Evolutionary conservation across 2,329 filamentous ascomycete genomes (phyloP).

Genomic region (Aspergillus pseudotamarii): DNA sequence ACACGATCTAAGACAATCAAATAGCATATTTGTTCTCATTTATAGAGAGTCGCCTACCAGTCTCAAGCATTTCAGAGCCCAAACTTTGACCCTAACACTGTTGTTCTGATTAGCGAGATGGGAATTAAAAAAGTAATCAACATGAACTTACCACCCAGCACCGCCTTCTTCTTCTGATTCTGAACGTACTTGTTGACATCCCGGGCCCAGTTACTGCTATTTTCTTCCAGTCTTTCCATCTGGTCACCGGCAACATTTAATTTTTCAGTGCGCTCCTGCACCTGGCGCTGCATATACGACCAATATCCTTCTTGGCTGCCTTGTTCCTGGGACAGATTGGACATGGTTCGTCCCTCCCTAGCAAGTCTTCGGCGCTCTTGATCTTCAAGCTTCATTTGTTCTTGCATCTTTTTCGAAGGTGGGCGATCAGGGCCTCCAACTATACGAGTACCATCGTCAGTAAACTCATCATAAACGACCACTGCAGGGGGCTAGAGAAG

Average conservation of each 20-base stretch:
- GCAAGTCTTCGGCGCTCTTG: conserved; percentile 52
- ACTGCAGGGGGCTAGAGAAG: not conserved
- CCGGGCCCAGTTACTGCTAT: conserved; percentile 80
- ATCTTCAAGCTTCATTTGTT: conserved; percentile 75
- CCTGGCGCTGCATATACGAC: conserved; percentile 80
- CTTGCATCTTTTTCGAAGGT: conserved; percentile 83
- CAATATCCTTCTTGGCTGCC: conserved; percentile 66
- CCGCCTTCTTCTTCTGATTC: conserved; percentile 82
- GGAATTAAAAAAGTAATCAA: conserved; percentile 5
- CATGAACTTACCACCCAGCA: conserved; percentile 62
- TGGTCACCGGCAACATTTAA: conserved; percentile 79
- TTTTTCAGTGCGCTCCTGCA: conserved; percentile 89
- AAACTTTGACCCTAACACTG: conserved; percentile 47
- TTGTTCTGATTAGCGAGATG: conserved; percentile 12
- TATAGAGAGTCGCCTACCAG: not conserved
- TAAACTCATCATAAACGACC: not conserved
- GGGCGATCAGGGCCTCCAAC: conserved; percentile 86
- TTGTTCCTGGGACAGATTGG: conserved; percentile 20
- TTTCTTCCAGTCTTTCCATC: conserved; percentile 80
- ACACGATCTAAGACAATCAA: not conserved
- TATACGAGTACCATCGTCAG: conserved; percentile 22
- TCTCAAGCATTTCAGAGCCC: conserved; percentile 36
- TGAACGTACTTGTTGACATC: conserved; percentile 86
- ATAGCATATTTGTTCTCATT: not conserved
- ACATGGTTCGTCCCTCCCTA: conserved; percentile 39